Evolutionary conservation across 2,329 filamentous ascomycete species (phyloP).

Genomic region (Leptographium lundbergii): DNA sequence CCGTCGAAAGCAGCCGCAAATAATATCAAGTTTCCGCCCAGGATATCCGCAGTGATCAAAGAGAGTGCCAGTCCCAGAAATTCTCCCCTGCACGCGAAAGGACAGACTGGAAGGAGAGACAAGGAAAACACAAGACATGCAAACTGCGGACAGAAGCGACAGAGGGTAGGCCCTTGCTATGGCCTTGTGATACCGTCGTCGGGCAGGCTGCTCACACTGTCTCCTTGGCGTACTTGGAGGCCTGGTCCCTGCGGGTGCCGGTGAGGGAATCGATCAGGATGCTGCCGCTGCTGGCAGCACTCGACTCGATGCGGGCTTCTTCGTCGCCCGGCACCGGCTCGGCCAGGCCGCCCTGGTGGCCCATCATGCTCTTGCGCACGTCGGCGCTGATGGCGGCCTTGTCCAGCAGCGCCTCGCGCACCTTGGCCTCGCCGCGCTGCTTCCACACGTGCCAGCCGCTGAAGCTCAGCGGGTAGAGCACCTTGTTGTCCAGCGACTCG

Average conservation of each 20-base stretch:
- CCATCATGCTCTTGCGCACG: slow-evolving; percentile 16
- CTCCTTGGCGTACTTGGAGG: background rate
- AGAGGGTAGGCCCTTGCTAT: background rate
- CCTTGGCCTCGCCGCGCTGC: slow-evolving; percentile 30
- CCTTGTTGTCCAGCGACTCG: slow-evolving; percentile 23
- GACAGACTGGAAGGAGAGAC: background rate
- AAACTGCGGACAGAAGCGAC: background rate
- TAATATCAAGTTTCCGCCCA: background rate
- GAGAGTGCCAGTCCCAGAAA: background rate
- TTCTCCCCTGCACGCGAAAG: background rate
- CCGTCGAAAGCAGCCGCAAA: background rate
- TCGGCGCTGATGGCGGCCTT: slow-evolving; percentile 20
- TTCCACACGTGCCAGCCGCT: slow-evolving; percentile 35
- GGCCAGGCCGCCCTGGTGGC: slow-evolving; percentile 2
- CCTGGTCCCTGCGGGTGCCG: background rate
- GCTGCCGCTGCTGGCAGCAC: background rate
- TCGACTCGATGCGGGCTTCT: background rate
- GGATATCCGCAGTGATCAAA: background rate
- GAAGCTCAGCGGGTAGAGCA: slow-evolving; percentile 28
- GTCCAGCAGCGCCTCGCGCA: slow-evolving; percentile 28
- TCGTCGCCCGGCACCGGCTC: background rate
- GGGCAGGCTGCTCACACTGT: background rate
- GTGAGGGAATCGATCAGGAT: background rate
- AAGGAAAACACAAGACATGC: background rate
- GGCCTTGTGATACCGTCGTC: background rate